Conservation (phyloP, 148 eudicot genomes). For the Silene conica region DNA sequence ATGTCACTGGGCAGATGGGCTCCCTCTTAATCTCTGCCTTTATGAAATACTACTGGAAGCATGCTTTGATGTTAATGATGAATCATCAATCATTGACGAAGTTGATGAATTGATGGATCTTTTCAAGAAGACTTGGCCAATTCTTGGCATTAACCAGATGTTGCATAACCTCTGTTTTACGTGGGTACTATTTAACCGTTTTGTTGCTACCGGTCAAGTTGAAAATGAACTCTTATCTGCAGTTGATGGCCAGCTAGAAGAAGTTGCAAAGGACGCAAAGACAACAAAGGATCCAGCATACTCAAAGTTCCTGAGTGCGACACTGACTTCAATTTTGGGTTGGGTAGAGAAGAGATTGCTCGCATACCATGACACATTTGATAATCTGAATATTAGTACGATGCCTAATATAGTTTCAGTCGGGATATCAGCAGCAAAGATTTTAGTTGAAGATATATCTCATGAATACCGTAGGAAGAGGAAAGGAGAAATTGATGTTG, state of each 20-base stretch:
- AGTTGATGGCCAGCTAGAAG: conserved; percentile 80
- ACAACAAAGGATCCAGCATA: conserved; percentile 75
- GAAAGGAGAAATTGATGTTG: conserved; percentile 90
- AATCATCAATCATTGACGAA: conserved; percentile 73
- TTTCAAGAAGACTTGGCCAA: conserved; percentile 85
- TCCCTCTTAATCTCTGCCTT: conserved; percentile 81
- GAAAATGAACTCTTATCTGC: conserved; percentile 80
- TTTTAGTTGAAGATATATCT: conserved; percentile 91
- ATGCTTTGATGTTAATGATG: conserved; percentile 76
- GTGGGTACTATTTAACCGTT: conserved; percentile 89
- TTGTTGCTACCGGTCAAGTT: conserved; percentile 84
- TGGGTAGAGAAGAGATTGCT: conserved; percentile 97
- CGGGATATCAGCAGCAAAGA: conserved; percentile 82
- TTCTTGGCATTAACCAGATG: conserved; percentile 84
- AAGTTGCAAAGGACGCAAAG: conserved; percentile 95
- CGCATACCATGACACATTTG: conserved; percentile 97
- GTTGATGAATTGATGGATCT: conserved; percentile 93
- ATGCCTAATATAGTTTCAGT: conserved; percentile 83
- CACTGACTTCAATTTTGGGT: conserved; percentile 85
- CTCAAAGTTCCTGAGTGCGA: conserved; percentile 71
- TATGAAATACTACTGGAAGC: conserved; percentile 84
- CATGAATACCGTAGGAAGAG: conserved; percentile 92
- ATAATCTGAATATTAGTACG: conserved; percentile 64
- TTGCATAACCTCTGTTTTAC: conserved; percentile 85
- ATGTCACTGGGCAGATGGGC: conserved; percentile 96